These are phyloP conservation scores for Lactarius quietus DNA, from an alignment of 768 basidiomycete genomes.

Conservation along the genomic window DNA sequence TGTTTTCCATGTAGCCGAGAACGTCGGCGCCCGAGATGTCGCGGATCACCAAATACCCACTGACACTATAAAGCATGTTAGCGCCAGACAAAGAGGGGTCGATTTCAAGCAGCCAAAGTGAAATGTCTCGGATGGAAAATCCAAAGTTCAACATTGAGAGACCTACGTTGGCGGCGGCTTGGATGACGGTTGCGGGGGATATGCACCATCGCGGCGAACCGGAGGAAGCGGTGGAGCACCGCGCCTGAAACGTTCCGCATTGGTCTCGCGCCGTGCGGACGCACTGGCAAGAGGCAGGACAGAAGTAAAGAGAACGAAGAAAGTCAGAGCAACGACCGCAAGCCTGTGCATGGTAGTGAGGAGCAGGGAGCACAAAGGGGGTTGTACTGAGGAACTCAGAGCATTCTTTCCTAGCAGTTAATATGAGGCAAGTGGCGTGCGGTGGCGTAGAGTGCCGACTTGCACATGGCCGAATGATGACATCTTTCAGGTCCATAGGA, in stretches of 20 bases:
- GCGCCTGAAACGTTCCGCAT: conserved; percentile 13
- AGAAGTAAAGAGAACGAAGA: conserved; percentile 2
- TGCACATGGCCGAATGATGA: not conserved
- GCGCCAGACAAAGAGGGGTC: not conserved
- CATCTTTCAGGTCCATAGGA: not conserved
- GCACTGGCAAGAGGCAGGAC: conserved; percentile 1
- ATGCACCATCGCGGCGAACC: not conserved
- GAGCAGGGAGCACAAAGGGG: not conserved
- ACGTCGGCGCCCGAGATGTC: not conserved
- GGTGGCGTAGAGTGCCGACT: not conserved
- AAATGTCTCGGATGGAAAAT: not conserved
- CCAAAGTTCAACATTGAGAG: not conserved
- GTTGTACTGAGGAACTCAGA: not conserved
- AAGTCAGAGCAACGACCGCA: not conserved
- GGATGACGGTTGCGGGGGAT: not conserved
- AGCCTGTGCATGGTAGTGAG: conserved; percentile 2
- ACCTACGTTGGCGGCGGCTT: not conserved
- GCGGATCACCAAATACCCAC: conserved; percentile 3
- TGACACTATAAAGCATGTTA: not conserved
- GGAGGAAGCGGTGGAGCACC: conserved; percentile 12
- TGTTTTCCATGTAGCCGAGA: not conserved
- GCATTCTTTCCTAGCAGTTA: not conserved
- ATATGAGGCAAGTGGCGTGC: not conserved
- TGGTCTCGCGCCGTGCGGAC: conserved; percentile 5
- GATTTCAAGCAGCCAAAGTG: not conserved